phyloP scores from a whole-genome alignment of 2,329 filamentous ascomycete species.

The Aspergillus aculeatinus region DNA sequence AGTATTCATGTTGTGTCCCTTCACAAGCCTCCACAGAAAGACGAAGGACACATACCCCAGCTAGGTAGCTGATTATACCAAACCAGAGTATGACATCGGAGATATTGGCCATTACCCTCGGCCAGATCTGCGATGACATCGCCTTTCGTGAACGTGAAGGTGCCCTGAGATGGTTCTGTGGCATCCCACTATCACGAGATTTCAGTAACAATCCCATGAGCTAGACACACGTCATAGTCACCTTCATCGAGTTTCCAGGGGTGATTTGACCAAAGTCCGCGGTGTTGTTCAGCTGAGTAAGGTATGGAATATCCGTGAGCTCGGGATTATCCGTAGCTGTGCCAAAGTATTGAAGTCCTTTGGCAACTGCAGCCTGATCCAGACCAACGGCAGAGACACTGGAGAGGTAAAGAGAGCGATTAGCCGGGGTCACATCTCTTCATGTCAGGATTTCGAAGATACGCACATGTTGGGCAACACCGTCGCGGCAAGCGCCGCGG shows the following conservation, averaged over 20 bases:
- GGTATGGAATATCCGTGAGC: constrained; percentile 56
- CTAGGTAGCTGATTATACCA: constrained; percentile 50
- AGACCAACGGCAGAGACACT: constrained; percentile 27
- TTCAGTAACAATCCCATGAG: neutral
- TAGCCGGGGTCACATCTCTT: neutral
- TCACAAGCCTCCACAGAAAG: too few species aligned
- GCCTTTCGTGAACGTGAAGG: constrained; percentile 60
- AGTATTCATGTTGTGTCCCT: neutral
- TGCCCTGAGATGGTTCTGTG: constrained; percentile 57
- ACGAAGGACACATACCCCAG: constrained; percentile 52
- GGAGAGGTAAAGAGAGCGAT: neutral
- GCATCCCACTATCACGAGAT: constrained; percentile 54
- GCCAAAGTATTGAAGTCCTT: constrained; percentile 57
- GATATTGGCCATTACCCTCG: constrained; percentile 43
- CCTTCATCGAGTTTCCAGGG: constrained; percentile 62
- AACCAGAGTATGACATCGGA: constrained; percentile 63
- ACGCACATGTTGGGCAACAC: constrained; percentile 26
- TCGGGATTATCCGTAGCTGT: constrained; percentile 60
- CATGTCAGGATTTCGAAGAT: neutral
- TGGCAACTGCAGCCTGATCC: constrained; percentile 48
- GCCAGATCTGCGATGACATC: constrained; percentile 50
- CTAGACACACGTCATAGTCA: constrained; percentile 5
- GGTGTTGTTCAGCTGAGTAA: constrained; percentile 57
- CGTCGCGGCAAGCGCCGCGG: constrained; percentile 22
- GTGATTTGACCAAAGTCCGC: constrained; percentile 65